Conservation (phyloP, 2,329 filamentous ascomycete genomes). For the Cordyceps javanica region DNA sequence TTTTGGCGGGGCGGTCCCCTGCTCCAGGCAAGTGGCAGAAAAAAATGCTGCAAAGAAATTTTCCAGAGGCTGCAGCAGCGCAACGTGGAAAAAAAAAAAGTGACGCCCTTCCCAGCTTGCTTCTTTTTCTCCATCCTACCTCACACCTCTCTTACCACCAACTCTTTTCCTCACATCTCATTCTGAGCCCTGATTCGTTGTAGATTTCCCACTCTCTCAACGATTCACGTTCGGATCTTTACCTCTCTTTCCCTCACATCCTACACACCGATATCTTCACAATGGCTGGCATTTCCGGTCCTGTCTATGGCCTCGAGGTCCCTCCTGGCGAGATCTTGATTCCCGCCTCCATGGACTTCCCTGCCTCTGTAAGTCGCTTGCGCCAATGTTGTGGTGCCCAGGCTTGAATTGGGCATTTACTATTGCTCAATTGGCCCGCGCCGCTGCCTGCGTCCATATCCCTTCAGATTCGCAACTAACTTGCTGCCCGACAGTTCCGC, state of each 20-base stretch:
- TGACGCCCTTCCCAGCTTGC: slow-evolving; percentile 4
- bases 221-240: not conserved
- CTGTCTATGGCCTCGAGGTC: slow-evolving; percentile 88
- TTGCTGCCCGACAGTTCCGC: slow-evolving; percentile 60
- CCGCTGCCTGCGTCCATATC: not conserved
- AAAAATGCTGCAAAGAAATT: slow-evolving; percentile 11
- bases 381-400: not conserved
- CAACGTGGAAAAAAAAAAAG: slow-evolving; percentile 9
- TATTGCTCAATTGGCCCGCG: slow-evolving; percentile 2
- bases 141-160: not conserved
- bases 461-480: slow-evolving; percentile 24
- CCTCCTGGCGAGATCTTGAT: slow-evolving; percentile 78
- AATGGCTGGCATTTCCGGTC: slow-evolving; percentile 61
- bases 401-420: not conserved
- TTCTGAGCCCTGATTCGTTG: not conserved
- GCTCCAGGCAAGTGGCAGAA: slow-evolving; percentile 3
- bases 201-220: not conserved
- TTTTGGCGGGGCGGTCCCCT: not conserved
- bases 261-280: slow-evolving; percentile 19
- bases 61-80: slow-evolving; percentile 4
- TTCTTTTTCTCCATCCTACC: slow-evolving; percentile 9
- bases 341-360: slow-evolving; percentile 70
- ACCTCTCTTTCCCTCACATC: slow-evolving; percentile 1
- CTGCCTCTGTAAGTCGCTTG: slow-evolving; percentile 66
- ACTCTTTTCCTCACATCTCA: not conserved